Evolutionary conservation across 768 basidiomycete genomes (phyloP), one percentile per base, ranked within the genome.

Genomic region (Lactarius quietus): DNA sequence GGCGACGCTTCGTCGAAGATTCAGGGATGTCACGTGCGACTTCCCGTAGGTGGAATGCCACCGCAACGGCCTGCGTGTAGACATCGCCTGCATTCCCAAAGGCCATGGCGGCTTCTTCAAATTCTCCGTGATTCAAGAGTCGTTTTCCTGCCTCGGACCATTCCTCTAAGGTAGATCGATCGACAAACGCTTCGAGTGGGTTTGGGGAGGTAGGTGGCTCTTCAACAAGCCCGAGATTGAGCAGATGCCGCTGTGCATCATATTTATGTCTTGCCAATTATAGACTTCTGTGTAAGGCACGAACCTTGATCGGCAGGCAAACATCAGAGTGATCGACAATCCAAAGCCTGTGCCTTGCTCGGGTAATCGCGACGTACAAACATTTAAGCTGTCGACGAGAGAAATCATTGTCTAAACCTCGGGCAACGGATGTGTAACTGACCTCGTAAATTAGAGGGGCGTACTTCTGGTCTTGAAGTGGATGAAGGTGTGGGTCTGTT

Each of bases 271-370:
- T 33, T 23, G 35, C n/a, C 26, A 14, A 20, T 39, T 26, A 20
- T 41, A 18, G 38, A 63, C 12, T 2, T 9, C 39, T 72, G 76
- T 7, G 72, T 79, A 0, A 82, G 77, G 75, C 76, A 60, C 78
- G 81, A 38, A 78, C 79, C 57, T 81, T 76, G 6, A 87, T 71
- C 38, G 79, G 78, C 48, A 73, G 68, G 26, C 74, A 75, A 1
- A 72, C 70, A 4, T 74, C 74, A 81, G 84, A 86, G 28, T 83
- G 72, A 7, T 90, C 89, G 1, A 83, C 82, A 23, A 90, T 84
- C 87, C 89, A 88, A 9, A 90, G 70, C 57, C 87, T 86, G 64
- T 85, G 86, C 43, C 85, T 80, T 1, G 88, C 87, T 51, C 89
- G 74, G 0, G 89, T 90, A 20, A 89, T 81, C 0, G 87, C 89